A percentile compares a stretch with the other conserved stretches of the same genome.
These are phyloP conservation scores for Starmerella bombicola DNA, from an alignment of 805 yeast species.

Conservation along the genomic window DNA sequence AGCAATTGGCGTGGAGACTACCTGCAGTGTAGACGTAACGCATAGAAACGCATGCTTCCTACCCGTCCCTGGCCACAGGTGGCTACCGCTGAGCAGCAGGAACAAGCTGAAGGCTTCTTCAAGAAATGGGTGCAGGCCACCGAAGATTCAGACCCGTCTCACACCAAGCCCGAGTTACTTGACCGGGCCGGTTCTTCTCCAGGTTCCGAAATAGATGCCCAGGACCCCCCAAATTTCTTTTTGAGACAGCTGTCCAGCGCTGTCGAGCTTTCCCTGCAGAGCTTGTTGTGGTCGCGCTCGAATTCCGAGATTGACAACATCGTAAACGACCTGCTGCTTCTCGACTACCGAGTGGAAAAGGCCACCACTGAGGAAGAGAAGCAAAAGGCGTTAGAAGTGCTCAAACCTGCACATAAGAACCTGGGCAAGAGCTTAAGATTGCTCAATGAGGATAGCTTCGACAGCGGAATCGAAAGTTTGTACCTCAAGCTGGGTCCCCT, in stretches of 20 bases:
- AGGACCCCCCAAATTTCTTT: too few species aligned
- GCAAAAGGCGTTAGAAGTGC: not conserved
- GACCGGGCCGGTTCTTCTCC: too few species aligned
- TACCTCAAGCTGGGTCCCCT: not conserved
- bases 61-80: too few species aligned
- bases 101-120: too few species aligned
- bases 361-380: not conserved
- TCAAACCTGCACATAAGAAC: not conserved
- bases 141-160: too few species aligned
- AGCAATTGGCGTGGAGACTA: too few species aligned
- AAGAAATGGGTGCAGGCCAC: too few species aligned
- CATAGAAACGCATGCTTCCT: too few species aligned
- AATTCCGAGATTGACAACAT: not conserved
- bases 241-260: conserved; percentile 1
- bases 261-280: conserved; percentile 2
- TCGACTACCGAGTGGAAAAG: conserved; percentile 1
- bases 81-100: too few species aligned
- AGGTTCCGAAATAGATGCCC: too few species aligned
- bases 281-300: not conserved
- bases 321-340: conserved; percentile 4
- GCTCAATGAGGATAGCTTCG: not conserved
- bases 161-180: too few species aligned
- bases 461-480: conserved; percentile 1
- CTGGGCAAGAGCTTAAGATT: not conserved
- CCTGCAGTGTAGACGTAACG: too few species aligned